Evolutionary conservation across 371 early-diverging fungal genomes (phyloP), one percentile per base, ranked within the genome.

Genomic region (Circinella minor): DNA sequence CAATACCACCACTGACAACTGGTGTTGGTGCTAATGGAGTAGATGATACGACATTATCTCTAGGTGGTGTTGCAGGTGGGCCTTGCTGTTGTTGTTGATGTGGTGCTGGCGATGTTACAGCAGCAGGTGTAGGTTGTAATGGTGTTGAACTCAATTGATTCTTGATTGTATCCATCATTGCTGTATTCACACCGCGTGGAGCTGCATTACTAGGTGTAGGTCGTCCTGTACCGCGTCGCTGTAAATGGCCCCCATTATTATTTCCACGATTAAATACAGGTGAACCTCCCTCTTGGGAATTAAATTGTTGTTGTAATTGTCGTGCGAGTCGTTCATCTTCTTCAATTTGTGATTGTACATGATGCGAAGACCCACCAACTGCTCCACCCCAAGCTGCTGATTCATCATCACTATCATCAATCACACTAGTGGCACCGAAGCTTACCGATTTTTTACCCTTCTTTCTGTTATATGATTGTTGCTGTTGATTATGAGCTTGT

Each of bases 291-390:
- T 55, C 55, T 27, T 47, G 55, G 65, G 81, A 55, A 86, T 91
- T 55, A 82, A 87, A 68, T 65, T 80, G 74, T 49, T 92, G 85
- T 77, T 96, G 96, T 62, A 95, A 80, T 67, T 90, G 85, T 38
- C 94, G 83, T 5, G 96, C 96, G 54, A 93, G 79, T 62, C 78
- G 80, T 74, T 94, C 95, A 74, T 96, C 95, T 10, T 79, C 73
- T 38, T 82, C 78, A 38, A 89, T 85, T 66, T 89, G 90, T 46
- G 77, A 63, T 61, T 78, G 69, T 15, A 67, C 70, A 48, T 68
- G 61, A 14, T 78, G 55, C 8, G 51, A 51, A 17, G 51, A 14
- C 3, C 17, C 51, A 17, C 1, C 14, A 15, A 15, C 51, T 51
- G 5, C 15, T 51, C 17, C 3, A 43, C 43, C 51, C 51, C 51